Conservation (phyloP, 768 basidiomycete genomes). For the Hericium erinaceus region DNA sequence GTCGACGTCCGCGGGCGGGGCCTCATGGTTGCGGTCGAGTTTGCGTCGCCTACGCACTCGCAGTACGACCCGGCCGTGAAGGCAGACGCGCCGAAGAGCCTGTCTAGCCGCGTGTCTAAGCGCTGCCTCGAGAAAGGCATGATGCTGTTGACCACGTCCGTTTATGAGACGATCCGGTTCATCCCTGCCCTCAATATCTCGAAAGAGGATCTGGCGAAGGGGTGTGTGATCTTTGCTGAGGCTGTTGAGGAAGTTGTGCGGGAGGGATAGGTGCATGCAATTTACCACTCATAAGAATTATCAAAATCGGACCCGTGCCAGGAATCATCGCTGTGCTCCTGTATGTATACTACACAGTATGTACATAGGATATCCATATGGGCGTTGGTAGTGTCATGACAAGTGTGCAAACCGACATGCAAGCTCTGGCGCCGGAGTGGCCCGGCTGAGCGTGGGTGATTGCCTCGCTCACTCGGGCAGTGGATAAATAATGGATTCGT, state of each 20-base stretch:
- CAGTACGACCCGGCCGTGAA: conserved; percentile 35
- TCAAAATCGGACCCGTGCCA: too few species aligned
- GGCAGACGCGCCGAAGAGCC: conserved; percentile 33
- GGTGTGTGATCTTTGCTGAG: conserved; percentile 54
- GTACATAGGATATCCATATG: too few species aligned
- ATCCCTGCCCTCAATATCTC: conserved; percentile 86
- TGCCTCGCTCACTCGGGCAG: background rate
- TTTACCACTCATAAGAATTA: too few species aligned
- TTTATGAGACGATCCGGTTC: conserved; percentile 84
- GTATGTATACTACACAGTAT: too few species aligned
- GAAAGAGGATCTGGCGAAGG: conserved; percentile 63
- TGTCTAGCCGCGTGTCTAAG: conserved; percentile 64
- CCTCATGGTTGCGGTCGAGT: conserved; percentile 83
- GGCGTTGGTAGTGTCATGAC: too few species aligned
- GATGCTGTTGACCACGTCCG: conserved; percentile 81
- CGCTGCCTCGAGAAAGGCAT: conserved; percentile 82
- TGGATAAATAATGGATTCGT: too few species aligned
- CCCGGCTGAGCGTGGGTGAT: too few species aligned
- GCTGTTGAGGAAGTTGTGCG: conserved; percentile 61
- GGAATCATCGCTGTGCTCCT: too few species aligned
- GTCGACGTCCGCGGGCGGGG: conserved; percentile 85
- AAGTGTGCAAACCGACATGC: too few species aligned
- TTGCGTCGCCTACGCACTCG: conserved; percentile 53
- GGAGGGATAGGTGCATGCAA: conserved; percentile 20
- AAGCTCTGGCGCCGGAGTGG: too few species aligned